phyloP scores from a whole-genome alignment of 2,329 filamentous ascomycete species.

The Sarocladiaceae sp. region DNA sequence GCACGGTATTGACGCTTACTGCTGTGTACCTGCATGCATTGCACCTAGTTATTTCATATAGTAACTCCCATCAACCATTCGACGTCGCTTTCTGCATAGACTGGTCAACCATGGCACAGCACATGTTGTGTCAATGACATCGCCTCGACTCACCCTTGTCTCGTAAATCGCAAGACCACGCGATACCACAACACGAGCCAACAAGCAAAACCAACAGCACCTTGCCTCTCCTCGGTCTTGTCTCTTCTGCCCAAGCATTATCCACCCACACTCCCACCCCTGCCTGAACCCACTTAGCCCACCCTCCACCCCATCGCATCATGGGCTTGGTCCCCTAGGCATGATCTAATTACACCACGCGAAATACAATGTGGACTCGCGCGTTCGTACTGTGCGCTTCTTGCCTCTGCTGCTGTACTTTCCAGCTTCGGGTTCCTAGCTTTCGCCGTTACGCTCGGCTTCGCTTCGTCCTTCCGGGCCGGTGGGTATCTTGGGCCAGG shows the following conservation, averaged over 20 bases:
- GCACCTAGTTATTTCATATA: not conserved
- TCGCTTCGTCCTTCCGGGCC: too few species aligned
- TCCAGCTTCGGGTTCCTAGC: not conserved
- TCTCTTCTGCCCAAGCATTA: not conserved
- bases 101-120: not conserved
- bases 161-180: not conserved
- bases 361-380: not conserved
- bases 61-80: not conserved
- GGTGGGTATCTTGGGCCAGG: too few species aligned
- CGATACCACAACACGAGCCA: not conserved
- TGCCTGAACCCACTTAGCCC: not conserved
- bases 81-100: not conserved
- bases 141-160: not conserved
- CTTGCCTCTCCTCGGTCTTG: too few species aligned
- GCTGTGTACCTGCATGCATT: too few species aligned
- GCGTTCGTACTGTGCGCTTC: not conserved
- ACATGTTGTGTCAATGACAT: not conserved
- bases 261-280: not conserved
- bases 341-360: constrained; percentile 5
- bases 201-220: too few species aligned
- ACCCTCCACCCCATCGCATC: not conserved
- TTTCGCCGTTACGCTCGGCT: not conserved
- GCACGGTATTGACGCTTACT: too few species aligned
- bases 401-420: not conserved
- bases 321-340: constrained; percentile 3